Percentiles rank a stretch among this genome's conserved stretches.
phyloP scores from a whole-genome alignment of 129 eudicot species.

The Helianthus tuberosus region DNA sequence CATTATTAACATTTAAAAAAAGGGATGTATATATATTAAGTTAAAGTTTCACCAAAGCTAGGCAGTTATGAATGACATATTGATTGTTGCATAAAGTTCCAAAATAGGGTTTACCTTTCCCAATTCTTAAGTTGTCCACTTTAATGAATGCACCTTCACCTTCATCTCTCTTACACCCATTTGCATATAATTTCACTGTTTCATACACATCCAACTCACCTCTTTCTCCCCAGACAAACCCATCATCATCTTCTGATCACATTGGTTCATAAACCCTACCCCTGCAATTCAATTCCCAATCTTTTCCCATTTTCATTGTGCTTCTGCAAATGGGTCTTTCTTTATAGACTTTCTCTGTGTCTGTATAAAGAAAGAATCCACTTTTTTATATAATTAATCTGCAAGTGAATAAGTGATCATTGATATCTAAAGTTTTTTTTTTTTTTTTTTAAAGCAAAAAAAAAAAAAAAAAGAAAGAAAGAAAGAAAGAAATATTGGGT shows the following conservation, averaged over 20 bases:
- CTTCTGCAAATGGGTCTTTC: constrained; percentile 47
- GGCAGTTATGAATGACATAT: constrained; percentile 40
- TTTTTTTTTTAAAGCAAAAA: no score
- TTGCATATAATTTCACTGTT: background rate
- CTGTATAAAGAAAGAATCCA: constrained; percentile 31
- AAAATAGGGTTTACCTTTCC: constrained; percentile 31
- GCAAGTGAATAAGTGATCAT: constrained; percentile 19
- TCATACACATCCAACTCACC: constrained; percentile 37
- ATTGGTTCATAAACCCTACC: constrained; percentile 31
- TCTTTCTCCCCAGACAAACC: constrained; percentile 37
- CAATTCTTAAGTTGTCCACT: constrained; percentile 40
- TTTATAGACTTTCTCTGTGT: constrained; percentile 14
- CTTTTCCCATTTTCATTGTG: constrained; percentile 8
- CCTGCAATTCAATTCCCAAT: background rate
- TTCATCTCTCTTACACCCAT: constrained; percentile 23
- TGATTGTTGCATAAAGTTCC: constrained; percentile 37
- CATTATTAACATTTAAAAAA: no score
- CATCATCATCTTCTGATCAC: constrained; percentile 52
- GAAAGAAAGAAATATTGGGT: constrained; percentile 28
- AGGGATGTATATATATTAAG: background rate
- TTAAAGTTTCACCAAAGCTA: background rate
- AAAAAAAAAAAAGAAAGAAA: background rate
- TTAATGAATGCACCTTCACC: constrained; percentile 36
- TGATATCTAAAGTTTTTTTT: constrained; percentile 5
- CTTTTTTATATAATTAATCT: constrained; percentile 26